These are phyloP conservation scores for Trematosphaeria pertusa DNA, from an alignment of 2,329 filamentous ascomycete species.

Conservation along the genomic window DNA sequence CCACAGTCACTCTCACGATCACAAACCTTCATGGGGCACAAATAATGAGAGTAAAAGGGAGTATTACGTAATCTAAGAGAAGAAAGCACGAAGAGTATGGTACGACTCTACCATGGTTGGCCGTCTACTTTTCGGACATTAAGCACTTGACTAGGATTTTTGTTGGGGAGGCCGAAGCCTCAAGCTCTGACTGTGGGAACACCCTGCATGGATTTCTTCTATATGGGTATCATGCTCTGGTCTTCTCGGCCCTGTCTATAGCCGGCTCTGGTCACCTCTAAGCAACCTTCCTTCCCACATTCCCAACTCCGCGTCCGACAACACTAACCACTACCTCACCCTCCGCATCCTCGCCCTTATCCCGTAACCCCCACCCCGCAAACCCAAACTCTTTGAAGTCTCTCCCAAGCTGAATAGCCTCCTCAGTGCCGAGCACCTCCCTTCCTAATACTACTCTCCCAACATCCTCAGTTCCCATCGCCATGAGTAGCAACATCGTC, in stretches of 20 bases:
- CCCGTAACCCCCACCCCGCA: slow-evolving; percentile 87
- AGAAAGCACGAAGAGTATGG: no score
- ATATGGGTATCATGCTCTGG: slow-evolving; percentile 1
- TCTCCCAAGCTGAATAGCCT: slow-evolving; percentile 78
- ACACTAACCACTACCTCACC: slow-evolving; percentile 84
- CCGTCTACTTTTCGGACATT: no score
- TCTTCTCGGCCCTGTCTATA: not conserved
- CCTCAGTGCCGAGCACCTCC: slow-evolving; percentile 81
- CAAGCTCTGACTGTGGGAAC: no score
- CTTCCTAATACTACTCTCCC: slow-evolving; percentile 82
- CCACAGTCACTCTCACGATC: no score
- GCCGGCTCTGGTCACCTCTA: slow-evolving; percentile 38
- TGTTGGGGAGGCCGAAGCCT: no score
- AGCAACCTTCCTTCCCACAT: slow-evolving; percentile 89
- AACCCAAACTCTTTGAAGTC: slow-evolving; percentile 90
- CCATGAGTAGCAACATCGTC: slow-evolving; percentile 87
- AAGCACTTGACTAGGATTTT: no score
- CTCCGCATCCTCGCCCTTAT: slow-evolving; percentile 56
- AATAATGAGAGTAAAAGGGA: no score
- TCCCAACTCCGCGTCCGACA: slow-evolving; percentile 91
- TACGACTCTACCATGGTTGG: no score
- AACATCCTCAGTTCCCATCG: slow-evolving; percentile 97
- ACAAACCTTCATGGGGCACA: no score
- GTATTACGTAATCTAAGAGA: no score
- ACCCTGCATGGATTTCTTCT: not conserved